Evolutionary conservation across 176 grass and related monocot genomes (phyloP).

Genomic region (Oryza brachyantha): DNA sequence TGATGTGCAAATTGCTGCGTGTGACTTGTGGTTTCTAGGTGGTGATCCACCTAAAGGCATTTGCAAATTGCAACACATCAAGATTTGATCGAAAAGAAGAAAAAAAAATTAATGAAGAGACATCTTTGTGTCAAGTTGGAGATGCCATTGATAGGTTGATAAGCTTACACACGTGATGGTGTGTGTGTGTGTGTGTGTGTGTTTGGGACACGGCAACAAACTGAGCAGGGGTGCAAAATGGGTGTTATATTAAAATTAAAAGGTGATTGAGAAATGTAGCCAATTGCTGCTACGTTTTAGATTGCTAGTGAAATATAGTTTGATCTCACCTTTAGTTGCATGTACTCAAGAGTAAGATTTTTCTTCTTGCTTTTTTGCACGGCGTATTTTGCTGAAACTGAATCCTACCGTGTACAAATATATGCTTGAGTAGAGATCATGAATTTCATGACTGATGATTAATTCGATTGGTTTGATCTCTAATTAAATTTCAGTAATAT

Average conservation of each 20-base stretch:
- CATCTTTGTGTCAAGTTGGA: slow-evolving; percentile 32
- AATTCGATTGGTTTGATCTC: background rate
- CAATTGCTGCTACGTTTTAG: slow-evolving; percentile 1
- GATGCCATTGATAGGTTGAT: background rate
- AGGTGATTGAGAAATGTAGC: slow-evolving; percentile 26
- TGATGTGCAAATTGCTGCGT: slow-evolving; percentile 30
- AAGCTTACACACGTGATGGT: slow-evolving; percentile 33
- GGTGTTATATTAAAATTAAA: background rate
- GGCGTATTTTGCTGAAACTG: background rate
- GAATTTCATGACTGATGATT: background rate
- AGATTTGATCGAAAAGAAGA: slow-evolving; percentile 30
- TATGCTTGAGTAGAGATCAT: too few relatives aligned
- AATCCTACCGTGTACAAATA: background rate
- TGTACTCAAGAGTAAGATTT: background rate
- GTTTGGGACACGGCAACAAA: slow-evolving; percentile 9
- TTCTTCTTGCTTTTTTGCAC: too few relatives aligned
- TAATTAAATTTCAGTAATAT: background rate
- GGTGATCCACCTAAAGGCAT: background rate
- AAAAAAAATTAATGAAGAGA: background rate
- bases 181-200: too few relatives aligned
- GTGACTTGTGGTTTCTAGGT: slow-evolving; percentile 31
- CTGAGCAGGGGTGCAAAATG: background rate
- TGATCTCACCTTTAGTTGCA: background rate
- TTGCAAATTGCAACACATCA: slow-evolving; percentile 20
- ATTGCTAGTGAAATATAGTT: background rate